Evolutionary conservation across 2,329 filamentous ascomycete genomes (phyloP).

Genomic region (Colletotrichum nymphaeae): DNA sequence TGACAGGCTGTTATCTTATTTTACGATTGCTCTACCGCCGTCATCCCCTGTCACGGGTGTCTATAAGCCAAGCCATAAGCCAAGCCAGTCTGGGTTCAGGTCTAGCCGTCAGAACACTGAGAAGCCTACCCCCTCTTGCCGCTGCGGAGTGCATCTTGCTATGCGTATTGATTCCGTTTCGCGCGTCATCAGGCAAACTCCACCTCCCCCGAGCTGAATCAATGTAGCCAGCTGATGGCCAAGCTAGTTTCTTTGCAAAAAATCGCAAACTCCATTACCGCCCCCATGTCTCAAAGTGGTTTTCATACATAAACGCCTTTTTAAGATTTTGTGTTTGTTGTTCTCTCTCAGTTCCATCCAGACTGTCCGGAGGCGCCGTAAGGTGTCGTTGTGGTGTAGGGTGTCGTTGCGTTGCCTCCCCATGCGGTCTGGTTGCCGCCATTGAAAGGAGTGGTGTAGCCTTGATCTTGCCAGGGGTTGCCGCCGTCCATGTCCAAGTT

Average conservation of each 20-base stretch:
- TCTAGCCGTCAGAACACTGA: neutral
- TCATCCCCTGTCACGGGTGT: neutral
- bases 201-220: neutral
- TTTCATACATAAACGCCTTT: slow-evolving; percentile 29
- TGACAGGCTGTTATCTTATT: neutral
- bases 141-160: neutral
- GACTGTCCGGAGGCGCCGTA: slow-evolving; percentile 64
- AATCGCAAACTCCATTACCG: slow-evolving; percentile 31
- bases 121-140: neutral
- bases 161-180: neutral
- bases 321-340: slow-evolving; percentile 6
- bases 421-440: slow-evolving; percentile 71
- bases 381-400: slow-evolving; percentile 54
- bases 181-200: slow-evolving; percentile 3
- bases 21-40: neutral
- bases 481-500: slow-evolving; percentile 70
- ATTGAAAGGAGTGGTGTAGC: slow-evolving; percentile 76
- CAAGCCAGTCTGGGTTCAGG: neutral
- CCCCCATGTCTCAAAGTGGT: slow-evolving; percentile 15
- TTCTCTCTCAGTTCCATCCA: slow-evolving; percentile 57
- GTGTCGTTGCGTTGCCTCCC: slow-evolving; percentile 67
- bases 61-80: neutral
- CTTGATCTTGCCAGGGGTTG: slow-evolving; percentile 70
- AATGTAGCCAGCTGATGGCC: slow-evolving; percentile 4
- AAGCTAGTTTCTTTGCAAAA: slow-evolving; percentile 10